Base-by-base conservation (phyloP, 345 rosid species). In the Sisymbrium altissimum region DNA sequence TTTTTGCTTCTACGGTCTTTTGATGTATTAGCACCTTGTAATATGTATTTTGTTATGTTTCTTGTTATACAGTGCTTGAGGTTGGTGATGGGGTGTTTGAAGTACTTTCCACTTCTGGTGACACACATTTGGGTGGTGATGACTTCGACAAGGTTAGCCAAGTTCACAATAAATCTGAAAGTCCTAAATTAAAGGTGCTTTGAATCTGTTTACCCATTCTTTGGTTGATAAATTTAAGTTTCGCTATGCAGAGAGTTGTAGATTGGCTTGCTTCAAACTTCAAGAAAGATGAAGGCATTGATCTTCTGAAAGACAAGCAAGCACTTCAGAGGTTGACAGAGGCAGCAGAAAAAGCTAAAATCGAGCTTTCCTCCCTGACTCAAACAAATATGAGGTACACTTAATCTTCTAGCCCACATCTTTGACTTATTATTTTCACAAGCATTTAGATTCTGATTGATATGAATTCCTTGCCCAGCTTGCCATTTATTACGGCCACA, bases 21-120 rank as follows among this genome's bases (percentile, higher is more conserved):
- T 21, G 44, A 9, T 59, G 55, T 68, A 9, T n/a, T 45, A 7
- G 19, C 52, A 14, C 25, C 30, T 19, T 15, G 7, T 45, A 35
- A 55, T 45, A 33, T 64, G 40, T 9, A 8, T 19, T 54, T 53
- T 9, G 19, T 12, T 13, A 32, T 60, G 15, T 36, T 27, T 62
- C 10, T 77, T 65, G 19, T n/a, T 11, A 30, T 72, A 55, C 79
- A 94, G 98, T 94, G 58, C 99, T 95, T 52, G 99, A 95, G 85
- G 99, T 95, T 56, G 99, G 99, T 86, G 99, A 92, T 80, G 99
- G 99, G 73, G 99, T 95, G 43, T 95, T 95, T 80, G 99, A 95
- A 79, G 99, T 95, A 77, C 92, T 95, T 7, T 95, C 99, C 27
- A 92, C 99, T 23, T 92, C 99, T 62, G 99, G 99, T 5, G 99